A percentile compares a stretch with the other conserved stretches of the same genome.
phyloP scores from a whole-genome alignment of 495 filamentous ascomycete species.

The Daldinia vernicosa region DNA sequence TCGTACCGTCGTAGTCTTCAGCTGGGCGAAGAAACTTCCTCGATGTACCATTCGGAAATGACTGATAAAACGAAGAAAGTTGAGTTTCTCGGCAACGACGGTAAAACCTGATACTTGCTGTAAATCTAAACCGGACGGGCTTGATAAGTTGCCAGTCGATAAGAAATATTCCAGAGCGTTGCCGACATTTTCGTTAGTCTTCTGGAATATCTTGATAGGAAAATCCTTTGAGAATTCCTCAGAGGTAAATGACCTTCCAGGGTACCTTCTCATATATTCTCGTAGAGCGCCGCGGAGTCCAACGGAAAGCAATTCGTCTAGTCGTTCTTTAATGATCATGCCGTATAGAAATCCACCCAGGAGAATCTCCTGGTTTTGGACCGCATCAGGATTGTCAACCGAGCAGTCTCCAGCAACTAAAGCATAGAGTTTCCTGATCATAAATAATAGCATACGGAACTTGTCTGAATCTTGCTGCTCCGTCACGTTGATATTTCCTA shows the following conservation, averaged over 20 bases:
- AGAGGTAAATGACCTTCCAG: constrained; percentile 71
- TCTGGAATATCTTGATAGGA: constrained; percentile 74
- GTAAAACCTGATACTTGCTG: constrained; percentile 95
- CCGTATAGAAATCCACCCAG: constrained; percentile 93
- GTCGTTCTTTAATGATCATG: constrained; percentile 91
- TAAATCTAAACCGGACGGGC: constrained; percentile 89
- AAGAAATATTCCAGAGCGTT: constrained; percentile 91
- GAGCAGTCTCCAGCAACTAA: constrained; percentile 91
- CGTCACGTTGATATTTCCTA: constrained; percentile 82
- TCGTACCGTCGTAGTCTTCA: constrained; percentile 96
- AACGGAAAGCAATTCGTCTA: constrained; percentile 85
- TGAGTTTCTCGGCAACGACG: constrained; percentile 97
- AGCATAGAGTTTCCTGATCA: constrained; percentile 93
- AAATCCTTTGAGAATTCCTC: constrained; percentile 81
- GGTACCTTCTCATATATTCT: constrained; percentile 75
- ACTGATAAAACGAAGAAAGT: constrained; percentile 98
- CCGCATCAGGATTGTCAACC: constrained; percentile 93
- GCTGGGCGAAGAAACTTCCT: constrained; percentile 96
- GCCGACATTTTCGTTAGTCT: constrained; percentile 88
- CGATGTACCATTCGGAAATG: constrained; percentile 99
- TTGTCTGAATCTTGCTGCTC: constrained; percentile 87
- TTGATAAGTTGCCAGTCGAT: constrained; percentile 92
- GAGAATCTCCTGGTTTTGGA: constrained; percentile 92
- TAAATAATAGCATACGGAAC: constrained; percentile 93
- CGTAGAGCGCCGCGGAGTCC: constrained; percentile 66